These are phyloP conservation scores for Luffa acutangula DNA, from an alignment of 306 rosid genomes.

Conservation along the genomic window DNA sequence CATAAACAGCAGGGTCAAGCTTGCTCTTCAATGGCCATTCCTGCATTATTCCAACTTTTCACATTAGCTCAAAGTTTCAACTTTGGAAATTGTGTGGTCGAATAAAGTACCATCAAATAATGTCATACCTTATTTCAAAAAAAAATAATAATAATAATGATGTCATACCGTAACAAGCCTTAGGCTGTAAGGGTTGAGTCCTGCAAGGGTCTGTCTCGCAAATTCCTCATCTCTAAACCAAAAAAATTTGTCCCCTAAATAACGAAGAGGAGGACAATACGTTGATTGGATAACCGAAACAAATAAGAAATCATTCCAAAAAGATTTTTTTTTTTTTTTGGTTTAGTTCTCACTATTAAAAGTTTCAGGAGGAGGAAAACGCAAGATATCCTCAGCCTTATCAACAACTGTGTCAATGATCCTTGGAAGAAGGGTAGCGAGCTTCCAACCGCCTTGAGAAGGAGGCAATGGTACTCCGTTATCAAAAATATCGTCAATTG, in stretches of 20 bases:
- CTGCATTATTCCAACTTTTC: slow-evolving; percentile 16
- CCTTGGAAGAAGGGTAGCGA: slow-evolving; percentile 29
- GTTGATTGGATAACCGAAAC: not conserved
- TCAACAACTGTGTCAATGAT: slow-evolving; percentile 22
- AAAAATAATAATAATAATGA: too few relatives aligned
- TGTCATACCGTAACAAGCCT: slow-evolving; percentile 51
- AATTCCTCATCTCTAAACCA: slow-evolving; percentile 85
- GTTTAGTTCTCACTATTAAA: slow-evolving; percentile 29
- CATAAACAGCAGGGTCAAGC: slow-evolving; percentile 55
- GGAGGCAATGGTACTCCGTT: slow-evolving; percentile 40
- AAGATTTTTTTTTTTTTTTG: not conserved
- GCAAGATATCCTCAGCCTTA: slow-evolving; percentile 22
- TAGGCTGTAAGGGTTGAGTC: slow-evolving; percentile 69
- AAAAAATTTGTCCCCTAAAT: slow-evolving; percentile 63
- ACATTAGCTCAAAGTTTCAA: not conserved
- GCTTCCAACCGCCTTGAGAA: slow-evolving; percentile 3
- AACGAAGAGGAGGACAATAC: not conserved
- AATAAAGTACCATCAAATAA: not conserved
- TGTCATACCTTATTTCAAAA: too few relatives aligned
- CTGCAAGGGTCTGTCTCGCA: slow-evolving; percentile 77
- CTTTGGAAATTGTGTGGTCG: too few relatives aligned
- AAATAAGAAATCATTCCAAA: not conserved
- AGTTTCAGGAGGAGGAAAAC: slow-evolving; percentile 43
- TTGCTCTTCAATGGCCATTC: slow-evolving; percentile 90
- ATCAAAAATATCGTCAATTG: slow-evolving; percentile 41